Evolutionary conservation across 2,329 filamentous ascomycete species (phyloP), one percentile per base, ranked within the genome.

Genomic region (Alternaria atra): DNA sequence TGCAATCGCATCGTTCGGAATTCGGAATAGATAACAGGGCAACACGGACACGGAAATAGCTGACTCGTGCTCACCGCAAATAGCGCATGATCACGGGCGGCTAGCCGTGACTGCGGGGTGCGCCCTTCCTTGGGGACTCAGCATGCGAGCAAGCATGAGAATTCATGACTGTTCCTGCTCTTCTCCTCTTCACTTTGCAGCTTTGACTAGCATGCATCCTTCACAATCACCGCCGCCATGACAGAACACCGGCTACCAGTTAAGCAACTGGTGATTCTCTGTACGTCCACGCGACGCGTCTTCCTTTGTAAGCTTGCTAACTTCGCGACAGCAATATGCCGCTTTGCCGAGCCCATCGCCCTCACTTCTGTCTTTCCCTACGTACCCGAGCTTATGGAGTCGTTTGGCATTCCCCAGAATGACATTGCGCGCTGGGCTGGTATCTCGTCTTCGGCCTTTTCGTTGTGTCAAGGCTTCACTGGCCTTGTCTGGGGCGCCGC

Each of bases 311-410:
- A 47, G 23, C 29, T 50, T 42, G 52, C 60, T 56, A 58, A 65
- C 63, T 20, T 55, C 54, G 15, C 64, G 52, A n/a, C 71, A 97
- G 93, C 93, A 77, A 92, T 97, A 84, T 94, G 96, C 75, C 92
- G 94, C 65, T 88, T 97, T 68, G 92, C 93, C 54, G 94, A 97
- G 80, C 94, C 94, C 23, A 94, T 97, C 71, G 93, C 94, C 52
- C 86, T 97, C 66, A 97, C 93, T 1, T 95, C 92, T 74, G 95
- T 97, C 79, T 96, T 94, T 72, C 94, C 94, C 20, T 97, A 97
- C 92, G 62, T 96, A 89, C 37, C 94, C 92, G 78, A 80, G 54
- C 78, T 80, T 70, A 79, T 80, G 70, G 77, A 80, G 61, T 75
- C 70, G 5, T 80, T 80, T 58, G 74, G 75, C 35, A 68, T 80